A percentile compares a stretch with the other conserved stretches of the same genome.
phyloP scores from a whole-genome alignment of 164 flowering plant genomes.

The Warburgia ugandensis region DNA sequence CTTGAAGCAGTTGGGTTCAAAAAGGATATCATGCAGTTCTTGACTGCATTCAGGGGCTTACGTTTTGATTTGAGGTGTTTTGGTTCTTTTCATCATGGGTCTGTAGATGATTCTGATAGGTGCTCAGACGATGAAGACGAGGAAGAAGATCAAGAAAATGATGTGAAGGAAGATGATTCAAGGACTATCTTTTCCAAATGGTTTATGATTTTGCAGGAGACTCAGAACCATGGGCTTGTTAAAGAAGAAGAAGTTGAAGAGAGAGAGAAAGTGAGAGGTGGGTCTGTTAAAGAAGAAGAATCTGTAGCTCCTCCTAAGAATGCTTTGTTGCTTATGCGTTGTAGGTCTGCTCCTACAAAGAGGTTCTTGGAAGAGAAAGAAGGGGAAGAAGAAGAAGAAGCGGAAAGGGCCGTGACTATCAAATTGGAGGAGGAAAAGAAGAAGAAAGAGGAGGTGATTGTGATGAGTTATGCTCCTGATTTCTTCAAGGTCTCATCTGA shows the following conservation, averaged over 20 bases:
- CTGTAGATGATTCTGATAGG: conserved; percentile 6
- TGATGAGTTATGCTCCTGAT: conserved; percentile 56
- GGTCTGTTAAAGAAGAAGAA: conserved; percentile 15
- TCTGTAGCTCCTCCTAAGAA: conserved; percentile 70
- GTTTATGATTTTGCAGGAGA: conserved; percentile 81
- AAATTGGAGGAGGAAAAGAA: conserved; percentile 37
- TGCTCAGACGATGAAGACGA: conserved; percentile 39
- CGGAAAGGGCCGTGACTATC: too few relatives aligned
- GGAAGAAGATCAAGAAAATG: conserved; percentile 27
- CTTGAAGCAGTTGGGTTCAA: conserved; percentile 58
- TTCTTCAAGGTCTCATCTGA: conserved; percentile 65
- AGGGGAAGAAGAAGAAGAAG: conserved; percentile 18
- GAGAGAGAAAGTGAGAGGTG: conserved; percentile 12
- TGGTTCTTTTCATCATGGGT: conserved; percentile 45
- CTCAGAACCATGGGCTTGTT: conserved; percentile 16
- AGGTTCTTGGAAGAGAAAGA: conserved; percentile 54
- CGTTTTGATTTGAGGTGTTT: conserved; percentile 74
- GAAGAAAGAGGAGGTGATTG: conserved; percentile 37
- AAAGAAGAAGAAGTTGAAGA: conserved; percentile 9
- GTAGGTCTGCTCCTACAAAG: conserved; percentile 86
- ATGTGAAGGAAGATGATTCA: too few relatives aligned
- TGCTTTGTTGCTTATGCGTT: conserved; percentile 84
- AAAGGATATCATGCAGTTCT: conserved; percentile 72
- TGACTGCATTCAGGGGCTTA: conserved; percentile 52
- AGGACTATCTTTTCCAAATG: conserved; percentile 65